phyloP scores from a whole-genome alignment of 2,329 filamentous ascomycete species.

The Emmonsiellopsis sp. region DNA sequence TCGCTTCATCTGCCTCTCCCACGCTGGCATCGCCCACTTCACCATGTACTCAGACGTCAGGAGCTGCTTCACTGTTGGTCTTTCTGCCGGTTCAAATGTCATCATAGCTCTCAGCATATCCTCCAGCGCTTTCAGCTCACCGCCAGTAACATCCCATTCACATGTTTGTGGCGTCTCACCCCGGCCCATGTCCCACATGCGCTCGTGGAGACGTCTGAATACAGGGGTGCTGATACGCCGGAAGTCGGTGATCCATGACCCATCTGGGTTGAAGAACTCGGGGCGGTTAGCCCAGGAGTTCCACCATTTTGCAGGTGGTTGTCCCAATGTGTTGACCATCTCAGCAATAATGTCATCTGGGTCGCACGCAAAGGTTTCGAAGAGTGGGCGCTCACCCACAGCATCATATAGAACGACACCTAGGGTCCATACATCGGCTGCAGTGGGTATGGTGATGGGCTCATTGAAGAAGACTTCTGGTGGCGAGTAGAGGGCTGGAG shows the following conservation, averaged over 20 bases:
- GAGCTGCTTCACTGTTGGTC: slow-evolving; percentile 13
- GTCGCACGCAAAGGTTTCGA: slow-evolving; percentile 17
- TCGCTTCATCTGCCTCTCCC: slow-evolving; percentile 12
- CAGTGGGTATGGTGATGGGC: slow-evolving; percentile 8
- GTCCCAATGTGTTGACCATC: slow-evolving; percentile 16
- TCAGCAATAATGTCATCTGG: slow-evolving; percentile 15
- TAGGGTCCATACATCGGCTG: slow-evolving; percentile 17
- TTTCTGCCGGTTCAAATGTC: slow-evolving; percentile 14
- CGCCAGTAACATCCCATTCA: slow-evolving; percentile 17
- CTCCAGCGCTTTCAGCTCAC: slow-evolving; percentile 15
- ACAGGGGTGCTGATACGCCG: slow-evolving; percentile 12
- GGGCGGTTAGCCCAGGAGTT: slow-evolving; percentile 12
- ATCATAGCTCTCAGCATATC: slow-evolving; percentile 15
- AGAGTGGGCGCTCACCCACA: slow-evolving; percentile 15
- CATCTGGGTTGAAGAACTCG: slow-evolving; percentile 16
- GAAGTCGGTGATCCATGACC: slow-evolving; percentile 14
- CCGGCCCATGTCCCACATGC: slow-evolving; percentile 16
- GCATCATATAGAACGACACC: slow-evolving; percentile 15
- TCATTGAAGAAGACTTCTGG: slow-evolving; percentile 15
- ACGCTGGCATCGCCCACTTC: slow-evolving; percentile 16
- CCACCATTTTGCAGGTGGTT: slow-evolving; percentile 13
- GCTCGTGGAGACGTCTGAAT: slow-evolving; percentile 10
- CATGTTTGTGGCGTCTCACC: slow-evolving; percentile 15
- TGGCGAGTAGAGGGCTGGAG: slow-evolving; percentile 14
- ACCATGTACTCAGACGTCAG: slow-evolving; percentile 13